phyloP scores from a whole-genome alignment of 2,329 filamentous ascomycete species.

The Paraphaeosphaeria sporulosa region DNA sequence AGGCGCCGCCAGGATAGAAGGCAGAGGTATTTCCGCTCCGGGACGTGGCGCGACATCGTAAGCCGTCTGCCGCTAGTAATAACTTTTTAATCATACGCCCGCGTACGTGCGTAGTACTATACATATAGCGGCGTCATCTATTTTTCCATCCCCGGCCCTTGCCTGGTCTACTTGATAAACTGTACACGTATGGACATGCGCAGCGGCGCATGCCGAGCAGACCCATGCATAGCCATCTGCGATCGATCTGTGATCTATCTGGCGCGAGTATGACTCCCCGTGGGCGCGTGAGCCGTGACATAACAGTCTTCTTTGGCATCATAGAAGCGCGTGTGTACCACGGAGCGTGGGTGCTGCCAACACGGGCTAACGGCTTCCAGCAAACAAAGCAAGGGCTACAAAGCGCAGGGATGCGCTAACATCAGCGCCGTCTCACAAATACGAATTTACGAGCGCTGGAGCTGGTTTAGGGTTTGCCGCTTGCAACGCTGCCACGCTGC shows the following conservation, averaged over 20 bases:
- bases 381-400: not conserved
- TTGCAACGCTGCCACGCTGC: too few species aligned
- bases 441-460: not conserved
- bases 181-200: not conserved
- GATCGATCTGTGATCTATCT: too few species aligned
- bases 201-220: not conserved
- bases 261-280: too few species aligned
- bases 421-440: not conserved
- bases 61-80: not conserved
- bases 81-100: not conserved
- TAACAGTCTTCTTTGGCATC: not conserved
- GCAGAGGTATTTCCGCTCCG: too few species aligned
- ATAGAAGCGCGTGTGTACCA: not conserved
- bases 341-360: too few species aligned
- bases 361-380: not conserved
- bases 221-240: too few species aligned
- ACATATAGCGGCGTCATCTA: slow-evolving; percentile 9
- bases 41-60: not conserved
- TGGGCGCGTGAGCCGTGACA: too few species aligned
- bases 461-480: not conserved
- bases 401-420: not conserved
- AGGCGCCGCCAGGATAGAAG: too few species aligned
- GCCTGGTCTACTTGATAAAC: too few species aligned
- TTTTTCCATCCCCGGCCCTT: not conserved
- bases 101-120: slow-evolving; percentile 1